Evolutionary conservation across 2,329 filamentous ascomycete species (phyloP).

Genomic region (Ophiocordyceps camponoti-floridani): DNA sequence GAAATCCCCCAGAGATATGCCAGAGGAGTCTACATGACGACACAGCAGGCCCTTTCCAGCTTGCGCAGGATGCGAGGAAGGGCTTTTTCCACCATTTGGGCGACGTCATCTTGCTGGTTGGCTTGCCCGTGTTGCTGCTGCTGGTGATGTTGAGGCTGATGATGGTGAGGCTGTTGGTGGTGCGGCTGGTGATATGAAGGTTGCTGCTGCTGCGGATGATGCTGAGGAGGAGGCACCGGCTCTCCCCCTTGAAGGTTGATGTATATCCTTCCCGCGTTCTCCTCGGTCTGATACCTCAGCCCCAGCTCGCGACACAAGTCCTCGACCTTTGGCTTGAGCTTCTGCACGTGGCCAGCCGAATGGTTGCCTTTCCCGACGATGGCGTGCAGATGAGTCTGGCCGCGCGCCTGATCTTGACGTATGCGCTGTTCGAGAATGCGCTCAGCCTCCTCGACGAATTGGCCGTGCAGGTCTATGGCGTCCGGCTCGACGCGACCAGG

Average conservation of each 20-base stretch:
- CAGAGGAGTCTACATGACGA: slow-evolving; percentile 42
- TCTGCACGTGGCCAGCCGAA: slow-evolving; percentile 64
- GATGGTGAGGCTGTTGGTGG: slow-evolving; percentile 14
- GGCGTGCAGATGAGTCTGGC: slow-evolving; percentile 73
- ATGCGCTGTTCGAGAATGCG: slow-evolving; percentile 78
- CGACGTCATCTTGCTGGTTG: slow-evolving; percentile 7
- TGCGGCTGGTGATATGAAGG: slow-evolving; percentile 11
- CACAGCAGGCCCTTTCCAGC: slow-evolving; percentile 52
- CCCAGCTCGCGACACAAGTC: slow-evolving; percentile 69
- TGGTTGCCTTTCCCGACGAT: slow-evolving; percentile 96
- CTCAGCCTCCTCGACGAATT: slow-evolving; percentile 89
- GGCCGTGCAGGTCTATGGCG: slow-evolving; percentile 85
- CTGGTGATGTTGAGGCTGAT: slow-evolving; percentile 22
- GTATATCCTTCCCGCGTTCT: slow-evolving; percentile 78
- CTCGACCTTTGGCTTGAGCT: slow-evolving; percentile 90
- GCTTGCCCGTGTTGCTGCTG: slow-evolving; percentile 27
- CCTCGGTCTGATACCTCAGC: slow-evolving; percentile 68
- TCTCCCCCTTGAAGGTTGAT: slow-evolving; percentile 66
- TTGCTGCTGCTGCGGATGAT: slow-evolving; percentile 5
- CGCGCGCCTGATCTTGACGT: slow-evolving; percentile 51
- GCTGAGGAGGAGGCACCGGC: slow-evolving; percentile 20
- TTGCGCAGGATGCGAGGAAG: slow-evolving; percentile 43
- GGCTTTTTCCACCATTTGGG: slow-evolving; percentile 40
- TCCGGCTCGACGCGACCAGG: slow-evolving; percentile 55
- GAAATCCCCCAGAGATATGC: too few species aligned